Evolutionary conservation across 495 filamentous ascomycete genomes (phyloP), one percentile per base, ranked within the genome.

Genomic region (Xylaria palmicola): DNA sequence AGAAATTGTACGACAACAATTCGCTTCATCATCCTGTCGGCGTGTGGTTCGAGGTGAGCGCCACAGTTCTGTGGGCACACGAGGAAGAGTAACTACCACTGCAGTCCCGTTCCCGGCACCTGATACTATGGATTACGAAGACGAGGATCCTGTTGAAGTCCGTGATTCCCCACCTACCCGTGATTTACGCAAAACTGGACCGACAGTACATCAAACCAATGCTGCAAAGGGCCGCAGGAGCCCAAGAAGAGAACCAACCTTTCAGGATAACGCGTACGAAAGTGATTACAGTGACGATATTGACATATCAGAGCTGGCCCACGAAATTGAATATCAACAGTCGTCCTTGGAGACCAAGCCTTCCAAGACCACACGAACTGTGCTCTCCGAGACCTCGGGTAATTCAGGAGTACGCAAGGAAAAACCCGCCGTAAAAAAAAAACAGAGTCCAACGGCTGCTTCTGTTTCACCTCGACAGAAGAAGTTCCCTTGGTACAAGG

Each of bases 401-500:
- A 80, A 77, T 60, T 39, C 50, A 30, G 63, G 37, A 10, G 24
- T 60, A 8, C 67, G 71, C n/a, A 73, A 71, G 19, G 63, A 66
- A 12, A 72, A 74, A 47, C 24, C 61, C 27, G 45, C 67, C 26
- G 48, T 61, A 6, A 73, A 66, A 64, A 73, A 68, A n/a, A 56
- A 22, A 10, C 49, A 63, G n/a, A 63, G 65, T 17, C 45, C 62
- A 6, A 60, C 62, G 41, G 55, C 63, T 0, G 50, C 64, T 0
- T 60, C 68, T 10, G 75, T 79, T 43, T 68, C 73, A 6, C 64
- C 75, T 0, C 69, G 74, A 43, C 61, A 79, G 56, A 75, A 79
- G 68, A 75, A 67, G 27, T 77, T 86, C 64, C 78, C 84, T 8
- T 99, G 94, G 94, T 97, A 92, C 15, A 78, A 79, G 52, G 95